Percentiles rank a stretch among this genome's conserved stretches.
phyloP scores from a whole-genome alignment of 345 rosid species.

The Punica granatum region DNA sequence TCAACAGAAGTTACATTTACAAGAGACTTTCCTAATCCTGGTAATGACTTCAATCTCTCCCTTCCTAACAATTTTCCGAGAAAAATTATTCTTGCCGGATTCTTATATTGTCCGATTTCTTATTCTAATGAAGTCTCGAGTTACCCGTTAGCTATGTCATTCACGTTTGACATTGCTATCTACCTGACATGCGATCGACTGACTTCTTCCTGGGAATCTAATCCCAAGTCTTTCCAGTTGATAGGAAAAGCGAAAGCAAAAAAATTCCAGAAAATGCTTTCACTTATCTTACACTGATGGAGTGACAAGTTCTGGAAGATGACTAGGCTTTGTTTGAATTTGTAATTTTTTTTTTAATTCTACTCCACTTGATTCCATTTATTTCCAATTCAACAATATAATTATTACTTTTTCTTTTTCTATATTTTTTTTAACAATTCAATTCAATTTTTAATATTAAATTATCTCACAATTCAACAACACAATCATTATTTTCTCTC shows the following conservation, averaged over 20 bases:
- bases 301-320: too few species aligned
- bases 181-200: neutral
- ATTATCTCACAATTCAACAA: too few species aligned
- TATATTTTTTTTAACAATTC: too few species aligned
- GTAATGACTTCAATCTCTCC: conserved; percentile 4
- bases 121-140: neutral
- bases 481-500: too few species aligned
- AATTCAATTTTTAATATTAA: too few species aligned
- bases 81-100: neutral
- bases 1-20: neutral
- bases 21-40: neutral
- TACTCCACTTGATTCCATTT: too few species aligned
- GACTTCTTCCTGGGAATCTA: neutral
- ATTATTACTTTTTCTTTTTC: too few species aligned
- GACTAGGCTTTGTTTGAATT: too few species aligned
- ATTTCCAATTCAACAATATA: too few species aligned
- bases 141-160: neutral
- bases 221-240: neutral
- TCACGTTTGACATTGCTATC: neutral
- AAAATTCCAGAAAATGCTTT: neutral
- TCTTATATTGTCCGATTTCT: neutral
- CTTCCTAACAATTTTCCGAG: neutral
- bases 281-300: too few species aligned
- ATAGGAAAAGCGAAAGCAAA: neutral
- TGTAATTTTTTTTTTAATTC: too few species aligned